These are phyloP conservation scores for Paracorniculantispora psalliotae DNA, from an alignment of 2,329 filamentous ascomycete genomes.

Conservation along the genomic window DNA sequence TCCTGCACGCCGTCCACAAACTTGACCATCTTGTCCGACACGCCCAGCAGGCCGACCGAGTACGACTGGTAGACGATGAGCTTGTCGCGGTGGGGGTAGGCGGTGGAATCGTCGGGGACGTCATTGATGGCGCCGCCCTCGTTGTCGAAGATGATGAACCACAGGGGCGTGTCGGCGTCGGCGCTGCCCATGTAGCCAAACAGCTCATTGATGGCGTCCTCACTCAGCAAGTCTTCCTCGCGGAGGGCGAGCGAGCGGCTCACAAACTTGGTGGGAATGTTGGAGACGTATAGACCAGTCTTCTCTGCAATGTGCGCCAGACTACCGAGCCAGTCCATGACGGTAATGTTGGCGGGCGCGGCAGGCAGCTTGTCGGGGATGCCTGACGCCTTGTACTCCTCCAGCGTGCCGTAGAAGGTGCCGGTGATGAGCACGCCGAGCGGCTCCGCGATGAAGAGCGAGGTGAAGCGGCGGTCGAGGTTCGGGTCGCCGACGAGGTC, in stretches of 20 bases:
- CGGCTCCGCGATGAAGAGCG: constrained; percentile 50
- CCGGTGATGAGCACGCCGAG: constrained; percentile 53
- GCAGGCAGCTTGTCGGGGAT: constrained; percentile 45
- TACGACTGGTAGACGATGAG: constrained; percentile 61
- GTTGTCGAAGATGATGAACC: constrained; percentile 60
- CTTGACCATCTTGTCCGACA: constrained; percentile 40
- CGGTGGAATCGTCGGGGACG: constrained; percentile 48
- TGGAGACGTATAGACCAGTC: constrained; percentile 42
- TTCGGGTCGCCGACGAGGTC: constrained; percentile 47
- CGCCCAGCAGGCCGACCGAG: constrained; percentile 43
- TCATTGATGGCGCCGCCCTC: constrained; percentile 57
- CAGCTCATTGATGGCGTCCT: constrained; percentile 40
- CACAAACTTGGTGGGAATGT: constrained; percentile 48
- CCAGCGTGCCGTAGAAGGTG: constrained; percentile 55
- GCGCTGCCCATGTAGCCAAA: constrained; percentile 49
- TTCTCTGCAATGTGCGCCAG: constrained; percentile 49
- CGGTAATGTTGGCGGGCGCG: constrained; percentile 37
- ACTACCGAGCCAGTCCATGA: constrained; percentile 59
- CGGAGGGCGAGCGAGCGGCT: constrained; percentile 54
- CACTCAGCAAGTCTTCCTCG: constrained; percentile 41
- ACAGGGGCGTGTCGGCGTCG: constrained; percentile 47
- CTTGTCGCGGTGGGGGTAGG: constrained; percentile 60
- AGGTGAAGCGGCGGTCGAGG: constrained; percentile 55
- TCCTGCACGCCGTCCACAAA: constrained; percentile 50
- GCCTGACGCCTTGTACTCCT: constrained; percentile 48